A percentile compares a stretch with the other conserved stretches of the same genome.
Conservation (phyloP, 768 basidiomycete species). For the Lyophyllum decastes region DNA sequence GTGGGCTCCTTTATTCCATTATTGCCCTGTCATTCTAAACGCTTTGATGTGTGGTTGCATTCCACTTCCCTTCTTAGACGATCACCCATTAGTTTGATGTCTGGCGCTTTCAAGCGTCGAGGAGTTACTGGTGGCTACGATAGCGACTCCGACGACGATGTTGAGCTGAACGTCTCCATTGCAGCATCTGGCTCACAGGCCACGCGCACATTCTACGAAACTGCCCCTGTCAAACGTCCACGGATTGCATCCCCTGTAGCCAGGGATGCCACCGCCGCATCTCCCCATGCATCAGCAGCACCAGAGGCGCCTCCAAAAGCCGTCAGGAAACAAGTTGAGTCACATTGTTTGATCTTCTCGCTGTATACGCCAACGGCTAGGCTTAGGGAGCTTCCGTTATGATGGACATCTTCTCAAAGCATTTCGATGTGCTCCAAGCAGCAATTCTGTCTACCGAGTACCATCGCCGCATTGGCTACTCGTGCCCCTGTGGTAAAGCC, state of each 20-base stretch:
- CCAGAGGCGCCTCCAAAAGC: not conserved
- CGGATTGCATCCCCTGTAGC: not conserved
- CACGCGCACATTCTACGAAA: not conserved
- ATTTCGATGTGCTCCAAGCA: conserved; percentile 2
- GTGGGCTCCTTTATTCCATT: too few relatives aligned
- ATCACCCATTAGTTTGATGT: not conserved
- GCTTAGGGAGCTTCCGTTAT: conserved; percentile 7
- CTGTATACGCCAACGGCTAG: not conserved
- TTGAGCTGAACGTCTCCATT: not conserved
- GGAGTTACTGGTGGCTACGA: not conserved
- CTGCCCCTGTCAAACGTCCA: not conserved
- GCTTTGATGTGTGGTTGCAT: too few relatives aligned
- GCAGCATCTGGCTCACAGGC: not conserved
- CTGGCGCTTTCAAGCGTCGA: not conserved
- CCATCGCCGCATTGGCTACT: not conserved
- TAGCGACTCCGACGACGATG: not conserved
- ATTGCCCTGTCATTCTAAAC: too few relatives aligned
- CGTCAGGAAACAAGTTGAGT: not conserved
- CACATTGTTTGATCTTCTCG: not conserved
- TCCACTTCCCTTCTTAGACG: too few relatives aligned
- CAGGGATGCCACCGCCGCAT: not conserved
- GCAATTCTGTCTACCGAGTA: not conserved
- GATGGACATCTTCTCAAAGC: conserved; percentile 4
- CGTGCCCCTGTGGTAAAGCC: not conserved
- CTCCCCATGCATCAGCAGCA: not conserved